These are phyloP conservation scores for Extremus antarcticus DNA, from an alignment of 495 filamentous ascomycete genomes.

Conservation along the genomic window DNA sequence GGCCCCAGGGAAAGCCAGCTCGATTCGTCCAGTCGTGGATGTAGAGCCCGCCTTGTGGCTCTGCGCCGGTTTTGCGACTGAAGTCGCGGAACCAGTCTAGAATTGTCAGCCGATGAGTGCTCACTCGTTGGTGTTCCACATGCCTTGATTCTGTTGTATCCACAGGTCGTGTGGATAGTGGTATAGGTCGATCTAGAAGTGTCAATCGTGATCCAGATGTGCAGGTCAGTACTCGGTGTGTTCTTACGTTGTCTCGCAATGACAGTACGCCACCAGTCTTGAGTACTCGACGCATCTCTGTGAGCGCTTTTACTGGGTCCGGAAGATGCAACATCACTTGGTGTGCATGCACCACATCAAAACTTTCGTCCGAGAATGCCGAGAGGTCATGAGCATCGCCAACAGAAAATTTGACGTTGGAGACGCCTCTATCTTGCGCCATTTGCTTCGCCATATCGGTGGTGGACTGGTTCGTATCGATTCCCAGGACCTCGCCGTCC, in stretches of 20 bases:
- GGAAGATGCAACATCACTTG: conserved; percentile 45
- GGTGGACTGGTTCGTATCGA: background rate
- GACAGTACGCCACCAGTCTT: conserved; percentile 45
- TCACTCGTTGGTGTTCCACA: background rate
- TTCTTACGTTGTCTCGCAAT: background rate
- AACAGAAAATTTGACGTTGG: conserved; percentile 4
- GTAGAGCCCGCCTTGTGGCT: conserved; percentile 25
- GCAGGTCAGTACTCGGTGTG: too few species aligned
- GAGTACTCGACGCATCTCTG: conserved; percentile 40
- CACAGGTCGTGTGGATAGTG: background rate
- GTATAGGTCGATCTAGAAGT: background rate
- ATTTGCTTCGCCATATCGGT: background rate
- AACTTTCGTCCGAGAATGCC: conserved; percentile 35
- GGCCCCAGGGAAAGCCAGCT: conserved; percentile 23
- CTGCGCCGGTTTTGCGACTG: conserved; percentile 19
- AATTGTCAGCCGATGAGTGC: background rate
- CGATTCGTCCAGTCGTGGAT: conserved; percentile 32
- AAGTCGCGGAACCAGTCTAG: background rate
- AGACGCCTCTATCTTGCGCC: background rate
- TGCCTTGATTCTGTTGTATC: background rate
- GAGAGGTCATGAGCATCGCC: background rate
- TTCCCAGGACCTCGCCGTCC: conserved; percentile 3
- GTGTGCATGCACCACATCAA: conserved; percentile 47
- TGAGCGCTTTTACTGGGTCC: conserved; percentile 33
- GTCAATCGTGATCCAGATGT: too few species aligned